These are phyloP conservation scores for Funneliformis caledonium DNA, from an alignment of 371 early-diverging fungal genomes.

Conservation along the genomic window DNA sequence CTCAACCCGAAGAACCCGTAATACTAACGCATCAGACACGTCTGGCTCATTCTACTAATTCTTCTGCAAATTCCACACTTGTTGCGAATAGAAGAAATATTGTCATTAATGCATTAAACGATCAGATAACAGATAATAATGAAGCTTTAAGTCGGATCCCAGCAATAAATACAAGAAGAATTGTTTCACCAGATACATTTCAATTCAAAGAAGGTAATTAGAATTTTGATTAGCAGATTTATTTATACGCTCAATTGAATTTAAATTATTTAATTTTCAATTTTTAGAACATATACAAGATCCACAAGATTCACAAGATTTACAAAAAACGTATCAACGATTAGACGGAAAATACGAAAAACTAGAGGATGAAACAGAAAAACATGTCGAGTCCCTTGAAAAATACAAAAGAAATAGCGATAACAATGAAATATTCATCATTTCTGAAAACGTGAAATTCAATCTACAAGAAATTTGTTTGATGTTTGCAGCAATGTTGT, in stretches of 20 bases:
- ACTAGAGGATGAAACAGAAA: too few species aligned
- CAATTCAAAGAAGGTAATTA: not conserved
- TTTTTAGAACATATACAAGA: too few species aligned
- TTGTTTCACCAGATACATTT: not conserved
- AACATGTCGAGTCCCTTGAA: too few species aligned
- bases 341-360: too few species aligned
- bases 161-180: not conserved
- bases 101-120: not conserved
- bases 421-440: not conserved
- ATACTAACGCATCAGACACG: too few species aligned
- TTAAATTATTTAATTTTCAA: not conserved
- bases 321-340: too few species aligned
- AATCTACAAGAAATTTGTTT: not conserved
- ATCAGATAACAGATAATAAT: too few species aligned
- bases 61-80: not conserved
- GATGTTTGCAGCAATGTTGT: slow-evolving; percentile 21
- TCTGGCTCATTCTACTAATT: too few species aligned
- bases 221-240: not conserved
- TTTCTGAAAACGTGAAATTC: not conserved
- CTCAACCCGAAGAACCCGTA: too few species aligned
- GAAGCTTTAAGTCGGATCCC: too few species aligned
- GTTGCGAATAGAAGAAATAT: not conserved
- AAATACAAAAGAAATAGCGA: not conserved
- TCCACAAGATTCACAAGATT: too few species aligned
- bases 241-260: not conserved